Conservation (phyloP, 148 eudicot species). For the Rhododendron henanense region DNA sequence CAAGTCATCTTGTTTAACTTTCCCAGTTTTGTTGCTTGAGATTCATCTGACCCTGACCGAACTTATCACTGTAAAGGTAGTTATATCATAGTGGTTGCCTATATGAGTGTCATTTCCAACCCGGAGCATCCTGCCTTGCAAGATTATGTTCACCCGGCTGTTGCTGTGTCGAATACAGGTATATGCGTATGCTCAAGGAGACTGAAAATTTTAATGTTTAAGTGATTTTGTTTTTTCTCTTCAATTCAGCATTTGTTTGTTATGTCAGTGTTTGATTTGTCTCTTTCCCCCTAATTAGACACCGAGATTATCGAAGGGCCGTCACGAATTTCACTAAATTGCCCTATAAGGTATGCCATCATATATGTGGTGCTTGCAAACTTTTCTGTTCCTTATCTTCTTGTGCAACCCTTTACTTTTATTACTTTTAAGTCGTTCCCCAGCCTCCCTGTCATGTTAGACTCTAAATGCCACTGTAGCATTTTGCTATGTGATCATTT, state of each 20-base stretch:
- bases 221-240: not conserved
- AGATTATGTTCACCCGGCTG: slow-evolving; percentile 67
- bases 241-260: not conserved
- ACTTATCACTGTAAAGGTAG: slow-evolving; percentile 40
- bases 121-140: slow-evolving; percentile 39
- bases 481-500: not conserved
- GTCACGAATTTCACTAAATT: slow-evolving; percentile 73
- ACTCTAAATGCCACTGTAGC: not conserved
- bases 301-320: slow-evolving; percentile 80
- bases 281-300: slow-evolving; percentile 49
- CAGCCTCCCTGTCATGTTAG: not conserved
- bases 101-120: slow-evolving; percentile 44
- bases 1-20: not conserved
- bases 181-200: slow-evolving; percentile 2
- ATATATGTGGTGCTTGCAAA: not conserved
- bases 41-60: slow-evolving; percentile 15
- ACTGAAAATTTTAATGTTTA: not conserved
- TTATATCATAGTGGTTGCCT: slow-evolving; percentile 58
- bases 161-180: slow-evolving; percentile 59
- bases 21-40: slow-evolving; percentile 4
- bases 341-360: slow-evolving; percentile 77
- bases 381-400: not conserved
- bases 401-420: not conserved
- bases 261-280: not conserved
- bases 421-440: not conserved